Conservation (phyloP, 345 rosid genomes). For the Acer saccharum region DNA sequence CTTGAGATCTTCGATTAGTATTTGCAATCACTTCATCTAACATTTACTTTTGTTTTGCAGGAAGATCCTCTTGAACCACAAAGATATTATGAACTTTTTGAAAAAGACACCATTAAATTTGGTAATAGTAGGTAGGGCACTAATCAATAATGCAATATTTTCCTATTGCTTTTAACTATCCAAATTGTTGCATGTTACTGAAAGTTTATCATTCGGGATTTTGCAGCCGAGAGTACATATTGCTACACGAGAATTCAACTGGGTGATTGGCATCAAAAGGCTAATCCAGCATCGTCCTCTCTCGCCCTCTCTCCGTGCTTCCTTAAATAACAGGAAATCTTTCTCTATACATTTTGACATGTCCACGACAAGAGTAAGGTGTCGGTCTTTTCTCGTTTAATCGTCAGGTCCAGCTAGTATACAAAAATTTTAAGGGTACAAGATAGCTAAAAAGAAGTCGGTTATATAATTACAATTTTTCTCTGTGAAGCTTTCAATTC, state of each 20-base stretch:
- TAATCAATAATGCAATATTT: slow-evolving; percentile 6
- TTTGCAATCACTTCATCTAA: slow-evolving; percentile 16
- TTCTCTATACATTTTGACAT: not conserved
- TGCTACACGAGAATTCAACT: slow-evolving; percentile 76
- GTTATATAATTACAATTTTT: no score
- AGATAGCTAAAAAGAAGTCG: no score
- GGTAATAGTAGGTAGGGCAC: slow-evolving; percentile 84
- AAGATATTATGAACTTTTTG: slow-evolving; percentile 88
- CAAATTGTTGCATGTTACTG: not conserved
- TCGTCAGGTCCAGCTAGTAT: no score
- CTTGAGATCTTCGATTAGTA: not conserved
- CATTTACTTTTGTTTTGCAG: slow-evolving; percentile 45
- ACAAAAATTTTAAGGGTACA: no score
- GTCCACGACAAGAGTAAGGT: not conserved
- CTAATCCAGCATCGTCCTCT: slow-evolving; percentile 6
- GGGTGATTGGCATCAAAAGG: slow-evolving; percentile 21
- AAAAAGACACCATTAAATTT: slow-evolving; percentile 91
- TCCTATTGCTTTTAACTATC: not conserved
- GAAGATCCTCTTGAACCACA: slow-evolving; percentile 84
- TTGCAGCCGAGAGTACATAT: slow-evolving; percentile 83
- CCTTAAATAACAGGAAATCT: not conserved
- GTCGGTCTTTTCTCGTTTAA: not conserved
- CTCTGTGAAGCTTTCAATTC: no score
- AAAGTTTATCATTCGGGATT: slow-evolving; percentile 9
- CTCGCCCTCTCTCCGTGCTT: not conserved